These are phyloP conservation scores for Venturia pyrina DNA, from an alignment of 2,329 filamentous ascomycete genomes.

Conservation along the genomic window DNA sequence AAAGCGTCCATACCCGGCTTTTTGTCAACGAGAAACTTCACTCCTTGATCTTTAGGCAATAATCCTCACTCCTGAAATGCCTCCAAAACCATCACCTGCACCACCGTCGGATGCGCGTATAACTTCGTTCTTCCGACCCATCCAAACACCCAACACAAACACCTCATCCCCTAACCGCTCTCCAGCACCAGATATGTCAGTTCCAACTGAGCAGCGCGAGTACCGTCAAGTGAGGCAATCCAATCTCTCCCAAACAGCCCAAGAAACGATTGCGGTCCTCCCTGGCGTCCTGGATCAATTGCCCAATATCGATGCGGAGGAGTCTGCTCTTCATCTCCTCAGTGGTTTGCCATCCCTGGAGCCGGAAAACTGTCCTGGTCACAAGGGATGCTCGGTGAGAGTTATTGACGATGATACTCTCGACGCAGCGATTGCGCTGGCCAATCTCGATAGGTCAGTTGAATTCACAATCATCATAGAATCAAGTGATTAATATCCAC, in stretches of 20 bases:
- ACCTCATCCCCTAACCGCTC: neutral
- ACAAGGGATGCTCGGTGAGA: slow-evolving; percentile 15
- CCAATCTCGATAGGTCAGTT: slow-evolving; percentile 5
- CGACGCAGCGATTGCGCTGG: slow-evolving; percentile 22
- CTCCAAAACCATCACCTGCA: neutral
- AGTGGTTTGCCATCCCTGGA: neutral
- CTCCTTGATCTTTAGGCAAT: neutral
- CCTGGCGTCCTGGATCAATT: neutral
- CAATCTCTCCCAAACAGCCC: slow-evolving; percentile 8
- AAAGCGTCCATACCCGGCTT: too few species aligned
- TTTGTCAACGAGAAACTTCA: neutral
- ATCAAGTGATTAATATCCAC: too few species aligned
- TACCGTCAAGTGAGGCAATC: neutral
- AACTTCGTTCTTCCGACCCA: neutral
- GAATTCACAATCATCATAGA: too few species aligned
- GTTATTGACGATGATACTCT: slow-evolving; percentile 25
- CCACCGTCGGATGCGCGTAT: neutral
- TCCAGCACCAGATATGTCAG: neutral
- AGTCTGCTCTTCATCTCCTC: neutral
- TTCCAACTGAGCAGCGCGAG: neutral
- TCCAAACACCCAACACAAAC: neutral
- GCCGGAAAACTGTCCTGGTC: neutral
- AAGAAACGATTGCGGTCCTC: slow-evolving; percentile 16
- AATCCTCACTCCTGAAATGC: neutral
- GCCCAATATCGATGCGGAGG: neutral